Evolutionary conservation across 768 basidiomycete genomes (phyloP).

Genomic region (Boletus vermiculosoides): DNA sequence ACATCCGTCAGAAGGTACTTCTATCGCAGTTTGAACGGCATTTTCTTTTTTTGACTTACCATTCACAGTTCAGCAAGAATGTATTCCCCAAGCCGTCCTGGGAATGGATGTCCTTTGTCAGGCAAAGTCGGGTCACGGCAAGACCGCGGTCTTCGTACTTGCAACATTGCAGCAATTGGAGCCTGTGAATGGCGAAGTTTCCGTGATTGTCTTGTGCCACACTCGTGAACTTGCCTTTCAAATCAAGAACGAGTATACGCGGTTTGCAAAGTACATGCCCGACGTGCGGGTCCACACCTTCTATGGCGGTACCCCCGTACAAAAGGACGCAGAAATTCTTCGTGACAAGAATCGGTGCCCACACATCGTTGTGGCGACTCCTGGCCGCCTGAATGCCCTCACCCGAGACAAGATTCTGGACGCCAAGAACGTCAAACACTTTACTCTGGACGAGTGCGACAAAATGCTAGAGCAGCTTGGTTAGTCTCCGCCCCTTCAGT

Average conservation of each 20-base stretch:
- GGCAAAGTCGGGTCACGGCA: conserved; percentile 98
- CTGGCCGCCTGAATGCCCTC: conserved; percentile 94
- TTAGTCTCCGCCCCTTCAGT: conserved; percentile 80
- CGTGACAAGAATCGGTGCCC: conserved; percentile 97
- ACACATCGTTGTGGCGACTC: conserved; percentile 98
- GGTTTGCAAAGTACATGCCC: conserved; percentile 99
- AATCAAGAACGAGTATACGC: conserved; percentile 99
- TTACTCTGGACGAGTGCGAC: conserved; percentile 99
- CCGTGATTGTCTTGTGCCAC: conserved; percentile 97
- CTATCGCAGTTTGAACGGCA: not conserved
- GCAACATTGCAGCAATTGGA: conserved; percentile 98
- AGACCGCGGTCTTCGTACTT: conserved; percentile 98
- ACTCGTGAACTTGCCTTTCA: conserved; percentile 99
- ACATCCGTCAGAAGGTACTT: conserved; percentile 95
- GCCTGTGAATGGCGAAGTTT: conserved; percentile 96
- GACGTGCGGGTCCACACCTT: conserved; percentile 97
- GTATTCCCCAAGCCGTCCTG: conserved; percentile 98
- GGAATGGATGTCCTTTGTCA: conserved; percentile 99
- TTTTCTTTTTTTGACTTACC: conserved; percentile 1
- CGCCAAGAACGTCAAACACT: conserved; percentile 96
- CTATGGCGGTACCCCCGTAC: conserved; percentile 94
- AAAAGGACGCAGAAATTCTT: conserved; percentile 90
- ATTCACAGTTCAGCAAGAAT: conserved; percentile 93
- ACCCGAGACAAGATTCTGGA: conserved; percentile 94
- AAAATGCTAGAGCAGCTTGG: conserved; percentile 99